Evolutionary conservation across 2,329 filamentous ascomycete species (phyloP), one percentile per base, ranked within the genome.

Genomic region (Ceratocystis albifundus): DNA sequence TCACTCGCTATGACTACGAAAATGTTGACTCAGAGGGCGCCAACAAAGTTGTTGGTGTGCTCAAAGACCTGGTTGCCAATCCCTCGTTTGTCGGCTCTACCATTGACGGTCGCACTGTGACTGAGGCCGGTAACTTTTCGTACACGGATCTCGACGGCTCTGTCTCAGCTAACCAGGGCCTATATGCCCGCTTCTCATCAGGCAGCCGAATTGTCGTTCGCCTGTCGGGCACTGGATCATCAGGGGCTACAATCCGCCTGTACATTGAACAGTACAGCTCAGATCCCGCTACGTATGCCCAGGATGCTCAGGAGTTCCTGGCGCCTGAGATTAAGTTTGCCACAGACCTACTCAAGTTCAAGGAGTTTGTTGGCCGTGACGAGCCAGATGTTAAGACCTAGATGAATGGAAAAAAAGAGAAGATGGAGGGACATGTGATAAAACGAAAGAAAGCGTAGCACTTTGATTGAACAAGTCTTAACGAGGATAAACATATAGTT

Each of bases 91-190:
- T 96, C 65, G 91, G 91, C 71, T 94, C 89, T 73, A 87, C 84
- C 71, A 82, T 97, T 71, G 82, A 83, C 70, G 90, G 82, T 70
- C 89, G 88, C 75, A 96, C 90, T 73, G 90, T 96, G 55, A 80
- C 85, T 62, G 89, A 95, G 72, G 93, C 92, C 5, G 94, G 92
- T 70, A 92, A 99, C 82, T 99, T 99, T 77, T 90, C 90, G 41
- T 99, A 99, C 83, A 97, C 90, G 7, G 94, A 99, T 74, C 86
- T 99, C n/a, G 94, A 99, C 73, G 94, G 93, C 69, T 96, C 90
- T 70, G 90, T 97, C 65, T 88, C 90, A 73, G 90, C 91, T 75
- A 95, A 96, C 81, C 94, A 99, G 80, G 94, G 94, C 70, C 86
- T 99, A 71, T 99, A 89, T 74, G 89, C 92, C 75, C 89, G 89